Evolutionary conservation across 768 basidiomycete genomes (phyloP), one percentile per base, ranked within the genome.

Genomic region (Artomyces pyxidatus): DNA sequence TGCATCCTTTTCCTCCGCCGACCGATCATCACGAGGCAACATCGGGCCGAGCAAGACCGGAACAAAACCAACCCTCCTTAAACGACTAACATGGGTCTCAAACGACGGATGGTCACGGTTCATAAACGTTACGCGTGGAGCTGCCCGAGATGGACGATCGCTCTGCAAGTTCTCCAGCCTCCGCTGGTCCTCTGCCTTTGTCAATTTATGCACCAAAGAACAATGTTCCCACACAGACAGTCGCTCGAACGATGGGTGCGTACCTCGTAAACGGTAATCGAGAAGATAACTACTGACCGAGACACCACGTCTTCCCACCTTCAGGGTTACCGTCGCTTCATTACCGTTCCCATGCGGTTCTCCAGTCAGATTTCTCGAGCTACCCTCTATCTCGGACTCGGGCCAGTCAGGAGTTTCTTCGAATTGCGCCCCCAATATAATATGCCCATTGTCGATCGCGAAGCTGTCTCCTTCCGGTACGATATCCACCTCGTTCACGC

Each of bases 41-140:
- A 28, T 29, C 0, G 67, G 49, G 1, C 73, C 73, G 16, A 72
- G 58, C 0, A 63, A 63, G 2, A 71, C 66, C 16, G 66, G 64
- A 29, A 71, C 58, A n/a, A 16, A 23, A 2, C 2, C 7, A 3
- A 21, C 3, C 14, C 2, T 2, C 3, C 39, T 11, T 21, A 40
- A 4, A 2, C 39, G 39, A 17, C 2, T 16, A 2, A 23, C 3
- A 40, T 40, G 39, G 10, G 17, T 40, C 3, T 10, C 10, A 40
- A 23, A 40, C 3, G 11, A 21, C 39, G 39, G 39, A 8, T 40
- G 39, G 2, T 3, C 19, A 2, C 17, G 12, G 32, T 35, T 6
- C 32, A 35, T 3, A 21, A 3, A 17, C 3, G 22, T 12, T 4
- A 40, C 7, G 3, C 39, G 10, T 2, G 22, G 17, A 12, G 39